A percentile compares a stretch with the other conserved stretches of the same genome.
phyloP scores from a whole-genome alignment of 805 yeast genomes.

The Candida suzukii region DNA sequence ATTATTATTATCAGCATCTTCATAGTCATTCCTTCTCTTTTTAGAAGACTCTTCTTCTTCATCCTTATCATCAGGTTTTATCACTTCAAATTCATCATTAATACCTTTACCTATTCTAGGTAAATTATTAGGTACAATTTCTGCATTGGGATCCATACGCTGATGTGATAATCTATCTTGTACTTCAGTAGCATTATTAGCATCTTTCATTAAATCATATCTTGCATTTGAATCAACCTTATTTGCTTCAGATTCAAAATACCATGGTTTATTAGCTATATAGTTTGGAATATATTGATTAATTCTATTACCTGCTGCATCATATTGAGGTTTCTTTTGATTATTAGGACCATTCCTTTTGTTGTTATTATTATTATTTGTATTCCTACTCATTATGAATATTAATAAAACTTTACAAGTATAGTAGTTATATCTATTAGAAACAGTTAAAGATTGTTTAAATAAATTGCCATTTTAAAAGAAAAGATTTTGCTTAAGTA shows the following conservation, averaged over 20 bases:
- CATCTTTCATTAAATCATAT: conserved; percentile 19
- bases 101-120: conserved; percentile 55
- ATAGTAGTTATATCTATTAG: too few species aligned
- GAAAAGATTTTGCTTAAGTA: not conserved
- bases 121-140: conserved; percentile 37
- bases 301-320: conserved; percentile 27
- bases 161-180: conserved; percentile 54
- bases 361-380: too few species aligned
- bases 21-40: conserved; percentile 3
- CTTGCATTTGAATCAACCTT: conserved; percentile 20
- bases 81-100: conserved; percentile 31
- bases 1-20: conserved; percentile 1
- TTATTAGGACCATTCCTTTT: too few species aligned
- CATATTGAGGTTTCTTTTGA: conserved; percentile 15
- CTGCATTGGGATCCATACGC: conserved; percentile 33
- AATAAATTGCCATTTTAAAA: too few species aligned
- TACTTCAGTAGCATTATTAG: conserved; percentile 11
- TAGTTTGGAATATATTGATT: conserved; percentile 33
- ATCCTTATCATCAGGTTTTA: conserved; percentile 8
- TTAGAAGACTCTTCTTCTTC: conserved; percentile 3
- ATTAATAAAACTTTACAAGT: too few species aligned
- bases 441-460: too few species aligned
- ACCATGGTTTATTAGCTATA: conserved; percentile 36
- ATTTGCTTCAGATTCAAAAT: conserved; percentile 21
- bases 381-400: not conserved